Evolutionary conservation across 2,329 filamentous ascomycete genomes (phyloP).

Genomic region (Penicillium sp.): DNA sequence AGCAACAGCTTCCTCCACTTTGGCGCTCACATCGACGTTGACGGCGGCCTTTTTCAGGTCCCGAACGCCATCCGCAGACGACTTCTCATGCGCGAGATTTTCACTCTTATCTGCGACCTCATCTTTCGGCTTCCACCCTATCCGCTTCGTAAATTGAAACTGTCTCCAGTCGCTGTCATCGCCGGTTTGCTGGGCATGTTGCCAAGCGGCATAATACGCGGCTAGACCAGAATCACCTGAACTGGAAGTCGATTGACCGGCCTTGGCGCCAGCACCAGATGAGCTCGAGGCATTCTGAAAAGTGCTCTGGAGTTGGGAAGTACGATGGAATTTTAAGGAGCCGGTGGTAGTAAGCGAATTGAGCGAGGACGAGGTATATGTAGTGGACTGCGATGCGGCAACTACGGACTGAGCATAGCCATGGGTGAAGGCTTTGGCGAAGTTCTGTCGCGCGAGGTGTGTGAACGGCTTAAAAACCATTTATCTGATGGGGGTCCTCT

Average conservation of each 20-base stretch:
- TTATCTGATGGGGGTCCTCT: slow-evolving; percentile 71
- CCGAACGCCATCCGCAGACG: slow-evolving; percentile 51
- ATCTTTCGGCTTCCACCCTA: slow-evolving; percentile 73
- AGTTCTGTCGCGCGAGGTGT: slow-evolving; percentile 92
- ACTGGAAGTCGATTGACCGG: slow-evolving; percentile 57
- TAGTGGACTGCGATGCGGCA: slow-evolving; percentile 83
- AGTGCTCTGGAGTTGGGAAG: slow-evolving; percentile 69
- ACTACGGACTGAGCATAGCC: slow-evolving; percentile 98
- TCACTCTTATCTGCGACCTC: slow-evolving; percentile 34
- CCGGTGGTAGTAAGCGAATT: slow-evolving; percentile 51
- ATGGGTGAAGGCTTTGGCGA: slow-evolving; percentile 94
- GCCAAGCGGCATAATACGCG: slow-evolving; percentile 87
- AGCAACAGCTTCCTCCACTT: slow-evolving; percentile 80
- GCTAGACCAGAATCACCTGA: slow-evolving; percentile 66
- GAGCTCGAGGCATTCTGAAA: slow-evolving; percentile 61
- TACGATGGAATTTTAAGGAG: slow-evolving; percentile 47
- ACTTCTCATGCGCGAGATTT: slow-evolving; percentile 17
- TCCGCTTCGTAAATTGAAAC: slow-evolving; percentile 80
- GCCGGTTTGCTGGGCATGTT: slow-evolving; percentile 66
- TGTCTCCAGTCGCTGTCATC: slow-evolving; percentile 83
- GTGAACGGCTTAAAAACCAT: slow-evolving; percentile 73
- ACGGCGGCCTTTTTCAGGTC: slow-evolving; percentile 54
- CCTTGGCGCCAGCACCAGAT: slow-evolving; percentile 47
- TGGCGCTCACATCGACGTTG: slow-evolving; percentile 57
- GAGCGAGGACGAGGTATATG: slow-evolving; percentile 58